These are phyloP conservation scores for Zygotorulaspora sp. DNA, from an alignment of 805 yeast species.

Conservation along the genomic window DNA sequence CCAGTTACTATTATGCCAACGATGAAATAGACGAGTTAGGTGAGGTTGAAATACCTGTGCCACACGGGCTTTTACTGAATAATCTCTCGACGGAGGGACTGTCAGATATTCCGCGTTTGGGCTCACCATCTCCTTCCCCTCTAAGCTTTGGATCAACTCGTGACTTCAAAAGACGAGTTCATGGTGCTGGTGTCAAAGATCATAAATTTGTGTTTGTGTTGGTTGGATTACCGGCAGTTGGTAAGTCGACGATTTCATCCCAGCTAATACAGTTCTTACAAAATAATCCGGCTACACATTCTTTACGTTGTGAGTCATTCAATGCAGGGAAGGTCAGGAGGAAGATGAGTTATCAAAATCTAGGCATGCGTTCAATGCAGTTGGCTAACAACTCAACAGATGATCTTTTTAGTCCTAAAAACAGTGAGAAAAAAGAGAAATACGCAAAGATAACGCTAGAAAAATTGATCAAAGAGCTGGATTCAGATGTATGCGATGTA, in stretches of 20 bases:
- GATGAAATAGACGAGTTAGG: constrained; percentile 14
- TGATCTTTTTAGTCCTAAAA: constrained; percentile 42
- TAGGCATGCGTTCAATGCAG: constrained; percentile 17
- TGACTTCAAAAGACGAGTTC: constrained; percentile 8
- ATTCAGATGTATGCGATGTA: constrained; percentile 43
- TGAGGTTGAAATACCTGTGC: constrained; percentile 4
- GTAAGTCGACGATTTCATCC: constrained; percentile 68
- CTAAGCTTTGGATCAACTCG: constrained; percentile 12
- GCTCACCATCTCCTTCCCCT: constrained; percentile 9
- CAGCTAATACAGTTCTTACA: constrained; percentile 57
- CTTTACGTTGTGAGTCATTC: constrained; percentile 44
- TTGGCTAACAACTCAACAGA: constrained; percentile 33
- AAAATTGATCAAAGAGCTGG: constrained; percentile 41
- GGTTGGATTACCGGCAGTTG: constrained; percentile 76
- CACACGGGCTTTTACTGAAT: constrained; percentile 7
- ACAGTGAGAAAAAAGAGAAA: constrained; percentile 43
- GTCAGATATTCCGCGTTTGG: constrained; percentile 5
- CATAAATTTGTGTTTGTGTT: constrained; percentile 59
- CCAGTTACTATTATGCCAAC: constrained; percentile 15
- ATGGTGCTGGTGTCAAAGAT: constrained; percentile 3
- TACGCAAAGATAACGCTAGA: constrained; percentile 52
- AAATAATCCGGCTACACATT: constrained; percentile 16
- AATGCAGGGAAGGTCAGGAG: constrained; percentile 74
- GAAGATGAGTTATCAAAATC: constrained; percentile 39
- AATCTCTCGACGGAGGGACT: constrained; percentile 6